Base-by-base conservation (phyloP, 805 yeast species). In the Teunomyces funiuensis region DNA sequence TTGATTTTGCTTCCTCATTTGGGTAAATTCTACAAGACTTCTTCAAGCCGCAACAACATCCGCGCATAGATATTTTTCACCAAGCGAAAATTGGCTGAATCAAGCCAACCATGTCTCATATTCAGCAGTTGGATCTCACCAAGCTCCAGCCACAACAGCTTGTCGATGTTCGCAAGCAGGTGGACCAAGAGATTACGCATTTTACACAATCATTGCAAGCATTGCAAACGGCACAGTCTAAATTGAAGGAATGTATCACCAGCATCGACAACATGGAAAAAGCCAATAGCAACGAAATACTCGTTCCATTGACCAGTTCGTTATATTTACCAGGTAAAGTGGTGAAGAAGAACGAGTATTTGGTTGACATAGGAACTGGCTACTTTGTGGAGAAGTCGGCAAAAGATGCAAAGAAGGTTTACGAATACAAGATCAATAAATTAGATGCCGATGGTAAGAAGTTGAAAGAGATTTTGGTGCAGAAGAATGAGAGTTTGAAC, bases 331-430 rank as follows among this genome's bases (percentile, higher is more conserved):
- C 97, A 3, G 99, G 98, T 2, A 77, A 71, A 40, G 74, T 87
- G 39, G 71, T 73, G 33, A 79, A 84, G 43, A 75, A 75, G 39
- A 76, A 82, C 45, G 80, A 76, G 44, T 93, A 84, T 54, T 71
- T 93, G 59, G 96, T 93, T 7, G 99, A 93, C 58, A 83, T 93
- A 18, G 99, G 99, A 26, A 93, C 99, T 0, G 98, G 98, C 2
- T 93, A 93, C 60, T 93, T 77, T 58, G 90, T 89, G 13, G 96
- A 88, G 58, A 93, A 93, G 63, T 63, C 63, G 37, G 77, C 79
- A 0, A 66, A 68, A 6, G 88, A 85, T 36, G 84, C 97, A 1
- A 69, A 78, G 46, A 63, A 60, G 41, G 91, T 88, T 55, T 91
- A 88, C 61, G 77, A 82, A 44, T 74, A 70, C 42, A 88, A 93